These are phyloP conservation scores for Fusarium sp. DNA, from an alignment of 2,329 filamentous ascomycete genomes.

Conservation along the genomic window DNA sequence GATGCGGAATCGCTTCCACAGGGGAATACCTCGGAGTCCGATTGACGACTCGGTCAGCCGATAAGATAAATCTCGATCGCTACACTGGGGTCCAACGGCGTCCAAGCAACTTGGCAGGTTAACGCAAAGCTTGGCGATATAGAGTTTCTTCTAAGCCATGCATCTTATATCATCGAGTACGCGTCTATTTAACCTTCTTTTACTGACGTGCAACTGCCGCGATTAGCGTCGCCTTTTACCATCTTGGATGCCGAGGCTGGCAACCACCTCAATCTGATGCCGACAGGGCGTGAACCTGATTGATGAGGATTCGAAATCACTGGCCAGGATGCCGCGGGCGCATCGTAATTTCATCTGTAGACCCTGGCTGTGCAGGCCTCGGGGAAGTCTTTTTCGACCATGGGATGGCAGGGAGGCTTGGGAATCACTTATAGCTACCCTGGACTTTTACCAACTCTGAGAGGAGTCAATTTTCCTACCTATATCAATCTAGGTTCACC, in stretches of 20 bases:
- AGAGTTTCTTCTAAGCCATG: slow-evolving; percentile 6
- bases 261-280: neutral
- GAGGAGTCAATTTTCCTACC: too few relatives aligned
- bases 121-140: slow-evolving; percentile 25
- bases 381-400: too few relatives aligned
- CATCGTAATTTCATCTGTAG: slow-evolving; percentile 6
- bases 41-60: slow-evolving; percentile 14
- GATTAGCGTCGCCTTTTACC: neutral
- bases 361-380: neutral
- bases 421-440: too few relatives aligned
- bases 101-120: slow-evolving; percentile 7
- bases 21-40: slow-evolving; percentile 3
- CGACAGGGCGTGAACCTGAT: neutral
- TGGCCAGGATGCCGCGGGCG: neutral
- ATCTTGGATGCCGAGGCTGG: neutral
- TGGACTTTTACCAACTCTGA: too few relatives aligned
- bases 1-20: too few relatives aligned
- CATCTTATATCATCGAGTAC: neutral
- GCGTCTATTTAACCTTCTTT: slow-evolving; percentile 2
- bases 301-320: too few relatives aligned
- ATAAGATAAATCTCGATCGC: neutral
- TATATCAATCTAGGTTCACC: too few relatives aligned
- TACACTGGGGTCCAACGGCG: neutral
- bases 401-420: too few relatives aligned
- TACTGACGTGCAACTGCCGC: neutral